A percentile compares a stretch with the other conserved stretches of the same genome.
Evolutionary conservation across 352 stramenopile genomes (phyloP).

Genomic region (Thraustochytrium sp.): DNA sequence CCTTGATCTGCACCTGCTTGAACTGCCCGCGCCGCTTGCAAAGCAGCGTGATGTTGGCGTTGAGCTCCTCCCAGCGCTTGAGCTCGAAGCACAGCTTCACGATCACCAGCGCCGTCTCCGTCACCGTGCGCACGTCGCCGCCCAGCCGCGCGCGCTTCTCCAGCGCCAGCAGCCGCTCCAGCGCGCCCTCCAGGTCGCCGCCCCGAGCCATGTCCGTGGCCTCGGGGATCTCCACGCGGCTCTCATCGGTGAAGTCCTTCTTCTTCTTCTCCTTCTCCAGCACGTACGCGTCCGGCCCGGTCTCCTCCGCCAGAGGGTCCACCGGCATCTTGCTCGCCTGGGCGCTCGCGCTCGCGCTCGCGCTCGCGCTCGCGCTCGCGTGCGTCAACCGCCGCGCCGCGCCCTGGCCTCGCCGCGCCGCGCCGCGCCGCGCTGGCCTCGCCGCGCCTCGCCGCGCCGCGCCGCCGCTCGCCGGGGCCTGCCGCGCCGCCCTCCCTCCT

Average conservation of each 20-base stretch:
- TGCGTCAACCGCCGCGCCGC: too few species aligned
- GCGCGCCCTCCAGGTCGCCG: conserved; percentile 69
- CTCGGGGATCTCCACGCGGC: conserved; percentile 42
- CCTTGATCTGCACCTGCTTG: conserved; percentile 64
- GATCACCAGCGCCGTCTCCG: conserved; percentile 53
- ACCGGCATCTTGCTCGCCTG: background rate
- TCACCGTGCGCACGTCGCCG: conserved; percentile 53
- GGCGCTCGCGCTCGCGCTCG: too few species aligned
- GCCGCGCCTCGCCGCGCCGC: too few species aligned
- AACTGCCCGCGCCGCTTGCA: conserved; percentile 79
- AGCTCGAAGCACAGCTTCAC: conserved; percentile 66
- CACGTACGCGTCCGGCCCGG: conserved; percentile 19
- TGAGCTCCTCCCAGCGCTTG: conserved; percentile 79
- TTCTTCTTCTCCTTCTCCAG: conserved; percentile 48
- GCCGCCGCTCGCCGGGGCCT: too few species aligned
- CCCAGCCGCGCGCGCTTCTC: conserved; percentile 58
- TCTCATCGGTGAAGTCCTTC: conserved; percentile 49
- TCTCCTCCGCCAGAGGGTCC: background rate
- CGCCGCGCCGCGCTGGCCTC: too few species aligned
- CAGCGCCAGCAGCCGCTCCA: conserved; percentile 71
- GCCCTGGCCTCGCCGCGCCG: too few species aligned
- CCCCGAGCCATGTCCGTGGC: conserved; percentile 41
- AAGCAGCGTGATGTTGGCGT: conserved; percentile 71
- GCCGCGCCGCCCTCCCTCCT: too few species aligned
- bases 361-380: too few species aligned